Base-by-base conservation (phyloP, 495 filamentous ascomycete genomes). In the Penicillium lagena region DNA sequence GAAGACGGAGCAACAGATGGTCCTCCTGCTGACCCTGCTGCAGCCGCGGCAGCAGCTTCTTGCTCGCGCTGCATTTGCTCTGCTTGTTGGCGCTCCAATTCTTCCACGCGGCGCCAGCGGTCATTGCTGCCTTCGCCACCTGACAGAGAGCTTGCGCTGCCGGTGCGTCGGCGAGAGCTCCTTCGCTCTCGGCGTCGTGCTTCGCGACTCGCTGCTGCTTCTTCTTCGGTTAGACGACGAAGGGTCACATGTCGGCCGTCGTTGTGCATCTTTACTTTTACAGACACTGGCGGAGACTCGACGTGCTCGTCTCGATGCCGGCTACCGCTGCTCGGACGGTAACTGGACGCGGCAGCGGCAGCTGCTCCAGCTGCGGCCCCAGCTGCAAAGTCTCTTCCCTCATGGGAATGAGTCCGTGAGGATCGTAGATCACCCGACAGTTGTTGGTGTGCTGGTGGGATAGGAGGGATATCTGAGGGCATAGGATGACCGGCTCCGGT, bases 241-340 rank as follows among this genome's bases (percentile, higher is more conserved):
- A 96, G 72, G 9, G 89, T 95, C 37, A 95, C 82, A 52, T 89
- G 85, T 29, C 82, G 78, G 42, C 86, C 82, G 52, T 95, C 85
- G 41, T 82, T 77, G 63, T 89, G 82, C 68, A 90, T 81, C 59
- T 85, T 83, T 22, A 95, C 74, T 64, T 89, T 89, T 39, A 94
- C 80, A 42, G 80, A 85, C 40, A 88, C 84, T 2, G 87, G 83
- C 12, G 80, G 78, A 10, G 77, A 78, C 12, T 69, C 63, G 10
- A 74, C 67, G 33, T 64, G 63, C 34, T 68, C 66, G 3, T 66
- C 63, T 14, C 69, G 63, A 32, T 63, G 66, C 36, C 66, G 47
- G 27, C 61, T 62, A 44, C 67, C 65, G 29, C 64, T 67, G 39
- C 57, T 62, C 46, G 59, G 67, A 44, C 53, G 66, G 43, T 64